Evolutionary conservation across 208 protist species (phyloP), one percentile per base, ranked within the genome.

Genomic region (Ichthyophonus hoferi): DNA sequence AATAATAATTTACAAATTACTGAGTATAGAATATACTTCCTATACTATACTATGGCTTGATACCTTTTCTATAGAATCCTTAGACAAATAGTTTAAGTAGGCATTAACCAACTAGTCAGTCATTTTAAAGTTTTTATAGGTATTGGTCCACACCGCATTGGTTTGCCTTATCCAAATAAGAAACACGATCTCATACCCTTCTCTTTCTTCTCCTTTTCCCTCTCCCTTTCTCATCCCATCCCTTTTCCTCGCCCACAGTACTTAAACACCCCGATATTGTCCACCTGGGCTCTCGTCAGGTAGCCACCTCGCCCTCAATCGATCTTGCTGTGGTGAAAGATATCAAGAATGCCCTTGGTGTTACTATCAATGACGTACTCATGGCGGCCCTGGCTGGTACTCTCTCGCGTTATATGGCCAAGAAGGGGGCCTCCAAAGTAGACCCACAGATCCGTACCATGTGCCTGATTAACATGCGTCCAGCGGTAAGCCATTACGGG

Each of bases 401-500:
- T 17, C 81, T 85, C 12, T 17, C 14, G 40, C 38, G 39, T 31
- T 85, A 85, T 58, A 17, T 40, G 2, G 39, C 12, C 7, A 50
- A 12, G 33, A 85, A 85, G 0, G 0, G 81, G 24, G 50, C 24
- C 24, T 37, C 12, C 2, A 34, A 85, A 12, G 17, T 50, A 12
- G 81, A 85, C 33, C 33, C 33, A 17, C 81, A 85, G 39, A 58
- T 85, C 42, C 35, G 81, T 31, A 37, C 81, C 12, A 41, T 85
- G 40, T 85, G 81, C 39, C 39, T 85, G 39, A 85, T 85, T 0
- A 85, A 85, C 81, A 85, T 85, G 81, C 81, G 81, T 14, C 7
- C 7, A 24, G 24, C 7, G 50, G 50, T 67, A 67, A n/a, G n/a
- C n/a, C n/a, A n/a, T n/a, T n/a, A n/a, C n/a, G n/a, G n/a, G n/a